Conservation (phyloP, 106 monocot genomes). For the Dendrobium nobile region DNA sequence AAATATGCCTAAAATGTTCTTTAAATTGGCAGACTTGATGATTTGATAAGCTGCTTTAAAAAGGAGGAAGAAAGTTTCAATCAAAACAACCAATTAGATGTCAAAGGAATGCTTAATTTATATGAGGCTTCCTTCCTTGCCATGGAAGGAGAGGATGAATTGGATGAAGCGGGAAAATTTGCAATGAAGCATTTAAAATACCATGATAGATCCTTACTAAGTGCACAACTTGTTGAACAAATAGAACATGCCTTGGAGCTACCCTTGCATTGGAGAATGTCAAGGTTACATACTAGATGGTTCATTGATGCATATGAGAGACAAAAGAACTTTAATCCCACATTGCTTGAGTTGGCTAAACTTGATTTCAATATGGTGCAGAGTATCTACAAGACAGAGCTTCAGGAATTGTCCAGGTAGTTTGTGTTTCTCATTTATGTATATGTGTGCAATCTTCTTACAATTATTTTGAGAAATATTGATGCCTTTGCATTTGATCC, state of each 20-base stretch:
- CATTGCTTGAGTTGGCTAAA: slow-evolving; percentile 41
- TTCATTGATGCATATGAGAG: slow-evolving; percentile 34
- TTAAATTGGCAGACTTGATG: neutral
- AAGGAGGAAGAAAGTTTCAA: slow-evolving; percentile 8
- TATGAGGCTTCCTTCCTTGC: slow-evolving; percentile 35
- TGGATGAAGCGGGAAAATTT: slow-evolving; percentile 22
- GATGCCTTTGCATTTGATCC: neutral
- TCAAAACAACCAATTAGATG: neutral
- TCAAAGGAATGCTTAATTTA: slow-evolving; percentile 19
- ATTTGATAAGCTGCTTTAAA: slow-evolving; percentile 12
- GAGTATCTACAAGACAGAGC: slow-evolving; percentile 24
- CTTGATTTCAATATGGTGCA: slow-evolving; percentile 54
- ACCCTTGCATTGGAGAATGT: slow-evolving; percentile 47
- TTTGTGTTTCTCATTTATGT: neutral
- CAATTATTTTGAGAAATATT: neutral
- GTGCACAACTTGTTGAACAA: slow-evolving; percentile 8
- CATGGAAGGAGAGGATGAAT: slow-evolving; percentile 17
- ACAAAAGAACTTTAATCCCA: slow-evolving; percentile 10
- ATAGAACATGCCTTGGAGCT: slow-evolving; percentile 42
- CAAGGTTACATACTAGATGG: slow-evolving; percentile 31
- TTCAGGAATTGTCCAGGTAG: slow-evolving; percentile 28
- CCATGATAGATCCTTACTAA: neutral
- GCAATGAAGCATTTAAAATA: slow-evolving; percentile 1
- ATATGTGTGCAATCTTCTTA: neutral
- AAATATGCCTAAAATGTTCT: neutral